Percentiles rank a stretch among this genome's conserved stretches.
Conservation (phyloP, 1,139 yeast species). For the Saccharomyces uvarum region DNA sequence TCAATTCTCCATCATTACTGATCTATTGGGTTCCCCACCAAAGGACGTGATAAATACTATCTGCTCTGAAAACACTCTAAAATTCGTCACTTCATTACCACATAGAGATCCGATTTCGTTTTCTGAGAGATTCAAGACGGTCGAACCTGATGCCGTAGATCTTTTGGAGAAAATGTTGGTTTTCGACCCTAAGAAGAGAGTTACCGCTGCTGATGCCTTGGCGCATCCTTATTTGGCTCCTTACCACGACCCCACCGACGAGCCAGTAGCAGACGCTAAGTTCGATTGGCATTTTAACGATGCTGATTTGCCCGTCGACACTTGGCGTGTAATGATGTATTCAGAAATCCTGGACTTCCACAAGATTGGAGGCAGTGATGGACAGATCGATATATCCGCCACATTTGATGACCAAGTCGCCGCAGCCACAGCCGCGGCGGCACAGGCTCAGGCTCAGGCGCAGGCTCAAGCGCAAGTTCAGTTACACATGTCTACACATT, state of each 20-base stretch:
- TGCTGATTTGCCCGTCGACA: conserved; percentile 94
- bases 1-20: conserved; percentile 94
- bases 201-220: conserved; percentile 84
- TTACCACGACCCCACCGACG: conserved; percentile 97
- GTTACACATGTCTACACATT: neutral
- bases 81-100: conserved; percentile 90
- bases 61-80: conserved; percentile 87
- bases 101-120: conserved; percentile 88
- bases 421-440: conserved; percentile 33
- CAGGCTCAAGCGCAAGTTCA: conserved; percentile 24
- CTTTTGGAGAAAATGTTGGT: conserved; percentile 82
- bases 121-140: conserved; percentile 70
- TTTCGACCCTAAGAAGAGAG: conserved; percentile 89
- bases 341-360: conserved; percentile 94
- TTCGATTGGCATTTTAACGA: conserved; percentile 98
- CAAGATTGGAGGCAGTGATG: conserved; percentile 34
- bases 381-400: conserved; percentile 31
- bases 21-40: conserved; percentile 93
- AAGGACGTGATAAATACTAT: conserved; percentile 92
- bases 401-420: conserved; percentile 33
- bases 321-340: conserved; percentile 99
- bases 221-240: conserved; percentile 90
- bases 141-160: conserved; percentile 90
- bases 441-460: conserved; percentile 29
- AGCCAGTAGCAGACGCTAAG: conserved; percentile 85